Evolutionary conservation across 495 filamentous ascomycete species (phyloP), one percentile per base, ranked within the genome.

Genomic region (Trypethelium eluteriae): DNA sequence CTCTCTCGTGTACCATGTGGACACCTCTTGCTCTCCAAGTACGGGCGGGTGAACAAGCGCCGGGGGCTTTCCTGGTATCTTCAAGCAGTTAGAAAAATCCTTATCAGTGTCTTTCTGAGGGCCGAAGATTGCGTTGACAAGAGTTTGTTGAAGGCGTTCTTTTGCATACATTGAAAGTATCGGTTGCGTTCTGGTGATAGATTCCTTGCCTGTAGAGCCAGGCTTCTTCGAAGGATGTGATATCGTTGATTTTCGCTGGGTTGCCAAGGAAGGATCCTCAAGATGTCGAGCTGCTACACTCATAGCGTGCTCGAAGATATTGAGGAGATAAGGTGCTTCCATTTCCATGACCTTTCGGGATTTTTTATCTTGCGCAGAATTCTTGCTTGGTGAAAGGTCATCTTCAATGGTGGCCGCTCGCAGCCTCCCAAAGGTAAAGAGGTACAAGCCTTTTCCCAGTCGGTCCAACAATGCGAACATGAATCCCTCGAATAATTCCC

Each of bases 401-500:
- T 61, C 64, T 61, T 68, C 66, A 44, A 62, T 44, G 1, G 57
- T 59, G 36, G 63, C 62, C 11, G 56, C 49, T 46, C 38, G 18
- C 38, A 34, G 18, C 59, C 7, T 39, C 59, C 70, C 71, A 62
- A 77, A 75, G 4, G 64, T 69, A 46, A 64, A 65, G 44, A 68
- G 64, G 62, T 70, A 75, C 16, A 77, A 66, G 1, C 65, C 64
- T 7, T 71, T 66, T 10, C 73, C 74, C 16, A 75, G 66, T 39
- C 70, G 70, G 18, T 74, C 64, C 1, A 77, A 39, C 3, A 74
- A 62, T 7, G 71, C 49, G 62, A 72, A 77, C 14, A 70, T 68
- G 57, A 73, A 73, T 1, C 76, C 76, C 71, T 77, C 75, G 62
- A 75, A 78, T 11, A 78, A 38, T 32, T 74, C 64, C 36, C 67